Base-by-base conservation (phyloP, 202 grass and related monocot species). In the Hordeum pubiflorum region DNA sequence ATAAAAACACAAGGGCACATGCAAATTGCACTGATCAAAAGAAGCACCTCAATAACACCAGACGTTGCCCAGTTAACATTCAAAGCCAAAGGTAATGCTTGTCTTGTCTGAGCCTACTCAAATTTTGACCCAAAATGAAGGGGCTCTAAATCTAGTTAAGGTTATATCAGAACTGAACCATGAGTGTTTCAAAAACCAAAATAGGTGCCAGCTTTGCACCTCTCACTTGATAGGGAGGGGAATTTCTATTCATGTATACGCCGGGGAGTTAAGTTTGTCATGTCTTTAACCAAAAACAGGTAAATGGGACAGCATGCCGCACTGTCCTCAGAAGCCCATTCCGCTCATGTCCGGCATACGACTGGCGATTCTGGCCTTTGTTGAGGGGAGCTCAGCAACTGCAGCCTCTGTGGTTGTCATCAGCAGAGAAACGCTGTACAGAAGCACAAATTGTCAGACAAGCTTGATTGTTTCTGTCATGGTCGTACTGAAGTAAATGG, bases 321-420 rank as follows among this genome's bases (percentile, higher is more conserved):
- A 20, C 40, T 38, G 58, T 55, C 32, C 74, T 88, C 70, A 94
- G 43, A 89, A 94, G 12, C 41, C 86, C 89, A 88, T 92, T 31
- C 79, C 90, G 18, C 86, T 73, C 82, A 97, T 89, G 31, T 91
- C 86, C 3, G 92, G 92, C 90, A 98, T 91, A 3, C 90, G 89
- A 20, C 82, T 86, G 41, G 79, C 86, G 31, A 85, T 68, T 76
- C 81, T 84, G 72, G 66, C 80, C 78, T 89, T 91, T 6, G 84
- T 85, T 48, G 84, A 86, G 7, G 88, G 81, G 26, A 79, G 85
- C 82, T 97, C 95, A 26, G 93, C 64, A 29, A 98, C 84, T 62
- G 82, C 76, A 17, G 90, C 95, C 76, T 98, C 95, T 15, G 90
- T 91, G 34, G 90, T 94, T 75, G 82, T 87, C 88, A 98, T 82